Conservation (phyloP, 805 yeast genomes). For the Ogataea paraovalis region DNA sequence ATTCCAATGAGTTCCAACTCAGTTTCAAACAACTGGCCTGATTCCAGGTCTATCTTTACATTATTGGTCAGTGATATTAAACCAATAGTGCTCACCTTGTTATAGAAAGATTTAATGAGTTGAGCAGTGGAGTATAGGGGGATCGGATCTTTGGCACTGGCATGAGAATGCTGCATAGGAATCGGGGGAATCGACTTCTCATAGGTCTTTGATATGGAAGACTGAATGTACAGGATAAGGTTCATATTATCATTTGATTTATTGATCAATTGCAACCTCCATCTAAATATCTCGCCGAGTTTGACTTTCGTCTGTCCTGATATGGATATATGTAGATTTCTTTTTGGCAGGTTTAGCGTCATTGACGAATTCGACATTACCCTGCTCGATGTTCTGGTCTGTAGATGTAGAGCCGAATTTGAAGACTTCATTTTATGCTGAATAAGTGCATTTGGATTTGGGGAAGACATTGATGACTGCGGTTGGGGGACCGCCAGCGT, state of each 20-base stretch:
- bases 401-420: slow-evolving; percentile 17
- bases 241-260: slow-evolving; percentile 47
- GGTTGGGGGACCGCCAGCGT: slow-evolving; percentile 4
- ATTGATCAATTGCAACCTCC: slow-evolving; percentile 67
- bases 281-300: slow-evolving; percentile 55
- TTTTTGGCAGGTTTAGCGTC: slow-evolving; percentile 14
- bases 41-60: slow-evolving; percentile 54
- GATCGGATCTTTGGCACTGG: slow-evolving; percentile 21
- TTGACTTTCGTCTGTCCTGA: slow-evolving; percentile 58
- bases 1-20: slow-evolving; percentile 58
- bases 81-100: slow-evolving; percentile 47
- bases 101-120: slow-evolving; percentile 26
- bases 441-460: slow-evolving; percentile 16
- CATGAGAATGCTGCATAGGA: slow-evolving; percentile 25
- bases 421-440: slow-evolving; percentile 11
- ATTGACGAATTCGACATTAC: slow-evolving; percentile 23
- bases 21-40: slow-evolving; percentile 61
- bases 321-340: slow-evolving; percentile 48
- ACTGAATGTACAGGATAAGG: slow-evolving; percentile 46
- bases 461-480: slow-evolving; percentile 22
- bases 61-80: slow-evolving; percentile 63
- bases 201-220: slow-evolving; percentile 31
- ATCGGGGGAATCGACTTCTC: slow-evolving; percentile 35
- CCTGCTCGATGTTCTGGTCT: slow-evolving; percentile 18
- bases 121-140: slow-evolving; percentile 29